Evolutionary conservation across 768 basidiomycete genomes (phyloP), one percentile per base, ranked within the genome.

Genomic region (Wakefieldia striispora): DNA sequence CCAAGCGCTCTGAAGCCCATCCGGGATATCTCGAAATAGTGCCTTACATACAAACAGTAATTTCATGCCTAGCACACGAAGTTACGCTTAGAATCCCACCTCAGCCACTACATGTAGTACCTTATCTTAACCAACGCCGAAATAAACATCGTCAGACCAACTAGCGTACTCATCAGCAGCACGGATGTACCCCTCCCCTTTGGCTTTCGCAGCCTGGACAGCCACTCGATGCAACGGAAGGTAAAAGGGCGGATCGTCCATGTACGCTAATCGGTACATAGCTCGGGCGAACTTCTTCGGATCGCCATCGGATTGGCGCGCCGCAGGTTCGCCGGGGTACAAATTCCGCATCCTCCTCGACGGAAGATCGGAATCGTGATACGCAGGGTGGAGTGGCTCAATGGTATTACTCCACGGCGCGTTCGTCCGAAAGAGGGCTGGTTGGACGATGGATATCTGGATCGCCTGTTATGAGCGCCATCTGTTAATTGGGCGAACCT

Each of bases 111-210:
- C n/a, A n/a, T n/a, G n/a, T n/a, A n/a, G n/a, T 26, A 29, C 27
- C 54, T 57, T 54, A 50, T 54, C 40, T 20, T 41, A 39, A 39
- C 14, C 7, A 27, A 29, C 38, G 31, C 11, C 37, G 31, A 53
- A 54, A 40, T 65, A 63, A 46, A 66, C 45, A 40, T 66, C 51
- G 19, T 64, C 58, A 6, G 64, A 66, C 64, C 64, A 64, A 47
- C 45, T 51, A 31, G 60, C 64, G 17, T 66, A 66, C 40, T 63
- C 45, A 45, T 64, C 52, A 20, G 52, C 63, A 9, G 64, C 33
- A 27, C 37, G 50, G 19, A 64, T 58, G 13, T 64, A 50, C 26
- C 20, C 47, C n/a, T 66, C 44, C 19, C 64, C 64, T 35, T 21
- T 66, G 29, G 27, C 38, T 36, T 45, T 63, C 39, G 58, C 61